Evolutionary conservation across 2,329 filamentous ascomycete species (phyloP).

Genomic region (Capronia epimyces): DNA sequence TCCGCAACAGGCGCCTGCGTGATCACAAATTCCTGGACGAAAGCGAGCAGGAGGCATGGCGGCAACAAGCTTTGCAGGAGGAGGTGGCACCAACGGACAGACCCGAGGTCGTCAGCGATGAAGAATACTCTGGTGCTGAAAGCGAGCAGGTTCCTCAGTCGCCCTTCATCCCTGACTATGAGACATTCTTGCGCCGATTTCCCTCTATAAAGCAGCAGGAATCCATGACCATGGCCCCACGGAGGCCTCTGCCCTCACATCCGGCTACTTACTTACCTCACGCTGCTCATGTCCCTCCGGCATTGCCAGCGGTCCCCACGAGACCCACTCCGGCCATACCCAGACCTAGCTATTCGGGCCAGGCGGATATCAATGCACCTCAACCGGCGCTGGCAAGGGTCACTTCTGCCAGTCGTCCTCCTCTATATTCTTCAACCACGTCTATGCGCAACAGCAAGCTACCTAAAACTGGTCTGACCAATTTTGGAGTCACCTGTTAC

Average conservation of each 20-base stretch:
- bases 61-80: constrained; percentile 67
- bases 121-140: constrained; percentile 41
- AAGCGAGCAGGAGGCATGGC: constrained; percentile 76
- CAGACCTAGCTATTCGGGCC: constrained; percentile 72
- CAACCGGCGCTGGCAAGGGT: constrained; percentile 42
- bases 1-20: constrained; percentile 53
- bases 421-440: constrained; percentile 40
- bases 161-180: constrained; percentile 62
- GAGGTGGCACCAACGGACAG: constrained; percentile 46
- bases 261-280: constrained; percentile 30
- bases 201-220: constrained; percentile 62
- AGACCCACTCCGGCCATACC: constrained; percentile 65
- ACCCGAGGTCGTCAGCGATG: constrained; percentile 37
- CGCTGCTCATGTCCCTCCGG: constrained; percentile 37
- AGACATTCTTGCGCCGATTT: constrained; percentile 78
- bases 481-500: constrained; percentile 80
- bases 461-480: constrained; percentile 68
- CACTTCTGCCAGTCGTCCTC: constrained; percentile 41
- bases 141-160: constrained; percentile 45
- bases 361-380: constrained; percentile 56
- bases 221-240: constrained; percentile 48
- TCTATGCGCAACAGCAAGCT: constrained; percentile 44
- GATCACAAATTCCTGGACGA: constrained; percentile 67
- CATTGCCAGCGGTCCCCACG: constrained; percentile 55
- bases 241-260: constrained; percentile 26